A percentile compares a stretch with the other conserved stretches of the same genome.
These are phyloP conservation scores for Colletotrichum paranaense DNA, from an alignment of 2,329 filamentous ascomycete genomes.

Conservation along the genomic window DNA sequence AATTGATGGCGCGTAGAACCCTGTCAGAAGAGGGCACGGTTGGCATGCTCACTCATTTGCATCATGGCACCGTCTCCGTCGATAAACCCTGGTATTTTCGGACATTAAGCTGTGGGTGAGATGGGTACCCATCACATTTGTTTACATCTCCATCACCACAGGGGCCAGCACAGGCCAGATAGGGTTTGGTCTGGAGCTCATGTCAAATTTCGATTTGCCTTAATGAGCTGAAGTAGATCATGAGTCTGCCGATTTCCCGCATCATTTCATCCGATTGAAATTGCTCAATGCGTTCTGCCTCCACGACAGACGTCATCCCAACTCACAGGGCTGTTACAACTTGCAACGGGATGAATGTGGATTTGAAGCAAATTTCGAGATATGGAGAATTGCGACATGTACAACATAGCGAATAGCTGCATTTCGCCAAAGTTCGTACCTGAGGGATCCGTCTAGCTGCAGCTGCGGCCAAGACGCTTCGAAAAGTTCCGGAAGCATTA, in stretches of 20 bases:
- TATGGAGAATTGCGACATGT: not conserved
- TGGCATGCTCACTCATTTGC: constrained; percentile 32
- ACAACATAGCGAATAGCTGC: constrained; percentile 10
- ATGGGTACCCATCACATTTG: constrained; percentile 32
- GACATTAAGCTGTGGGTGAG: constrained; percentile 34
- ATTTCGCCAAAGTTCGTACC: not conserved
- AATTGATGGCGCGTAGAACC: constrained; percentile 3
- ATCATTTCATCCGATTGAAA: constrained; percentile 31
- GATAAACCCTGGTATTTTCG: constrained; percentile 34
- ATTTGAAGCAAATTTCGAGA: constrained; percentile 5
- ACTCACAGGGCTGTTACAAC: constrained; percentile 8
- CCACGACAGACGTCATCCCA: constrained; percentile 30
- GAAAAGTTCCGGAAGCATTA: constrained; percentile 26
- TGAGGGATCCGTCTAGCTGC: constrained; percentile 17
- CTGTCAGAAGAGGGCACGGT: constrained; percentile 25
- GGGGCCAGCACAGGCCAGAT: constrained; percentile 3
- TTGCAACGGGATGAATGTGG: not conserved
- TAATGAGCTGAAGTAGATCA: constrained; percentile 22
- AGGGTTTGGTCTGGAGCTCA: constrained; percentile 22
- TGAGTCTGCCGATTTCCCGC: constrained; percentile 26
- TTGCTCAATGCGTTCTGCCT: constrained; percentile 34
- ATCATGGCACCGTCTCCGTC: constrained; percentile 22
- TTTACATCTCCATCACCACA: constrained; percentile 22
- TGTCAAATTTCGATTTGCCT: constrained; percentile 21
- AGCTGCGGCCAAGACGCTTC: constrained; percentile 30